Percentiles rank a stretch among this genome's conserved stretches.
Conservation (phyloP, 805 yeast species). For the Saccharomycopsis selenospora region DNA sequence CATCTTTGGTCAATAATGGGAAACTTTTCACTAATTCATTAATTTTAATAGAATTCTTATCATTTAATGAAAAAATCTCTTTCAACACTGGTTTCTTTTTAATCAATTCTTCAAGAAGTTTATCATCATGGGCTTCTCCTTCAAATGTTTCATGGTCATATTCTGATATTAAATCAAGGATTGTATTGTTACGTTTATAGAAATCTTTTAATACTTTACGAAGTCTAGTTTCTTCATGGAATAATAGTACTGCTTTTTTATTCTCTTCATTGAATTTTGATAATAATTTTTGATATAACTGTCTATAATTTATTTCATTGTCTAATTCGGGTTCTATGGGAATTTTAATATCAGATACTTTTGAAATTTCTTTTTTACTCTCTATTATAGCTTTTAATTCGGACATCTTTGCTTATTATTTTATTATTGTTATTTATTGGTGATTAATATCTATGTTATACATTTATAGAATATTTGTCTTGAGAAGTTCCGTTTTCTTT, state of each 20-base stretch:
- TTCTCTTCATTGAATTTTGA: conserved; percentile 6
- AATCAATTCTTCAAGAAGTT: background rate
- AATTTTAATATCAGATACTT: background rate
- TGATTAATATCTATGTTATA: too few relatives aligned
- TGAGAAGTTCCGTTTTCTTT: too few relatives aligned
- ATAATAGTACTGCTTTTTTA: background rate
- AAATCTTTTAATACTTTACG: conserved; percentile 3
- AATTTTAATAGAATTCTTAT: background rate
- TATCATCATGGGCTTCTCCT: background rate
- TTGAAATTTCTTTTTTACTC: background rate
- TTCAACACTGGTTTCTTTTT: conserved; percentile 3
- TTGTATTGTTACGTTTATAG: conserved; percentile 7
- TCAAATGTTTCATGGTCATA: conserved; percentile 3
- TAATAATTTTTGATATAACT: conserved; percentile 3
- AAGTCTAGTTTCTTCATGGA: conserved; percentile 8
- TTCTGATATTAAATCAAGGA: conserved; percentile 11
- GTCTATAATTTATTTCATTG: conserved; percentile 4
- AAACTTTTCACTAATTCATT: background rate
- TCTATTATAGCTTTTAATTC: background rate
- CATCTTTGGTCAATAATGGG: conserved; percentile 6
- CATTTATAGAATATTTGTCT: too few relatives aligned
- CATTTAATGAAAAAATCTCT: background rate
- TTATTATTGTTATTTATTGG: too few relatives aligned
- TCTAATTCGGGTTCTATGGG: background rate
- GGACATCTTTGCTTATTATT: background rate